Conservation (phyloP, 305 asterid genomes). For the Fraxinus sp. region DNA sequence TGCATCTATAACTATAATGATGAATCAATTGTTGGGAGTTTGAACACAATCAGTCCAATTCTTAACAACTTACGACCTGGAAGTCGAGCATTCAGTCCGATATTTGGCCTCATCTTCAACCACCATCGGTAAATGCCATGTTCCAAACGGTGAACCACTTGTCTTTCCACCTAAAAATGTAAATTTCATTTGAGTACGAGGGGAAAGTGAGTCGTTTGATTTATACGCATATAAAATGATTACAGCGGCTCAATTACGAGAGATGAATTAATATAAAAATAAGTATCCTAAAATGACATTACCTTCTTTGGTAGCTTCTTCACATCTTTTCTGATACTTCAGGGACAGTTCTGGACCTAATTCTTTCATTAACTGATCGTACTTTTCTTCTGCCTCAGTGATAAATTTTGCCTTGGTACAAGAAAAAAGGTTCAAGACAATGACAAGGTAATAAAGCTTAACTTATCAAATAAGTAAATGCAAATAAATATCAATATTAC, state of each 20-base stretch:
- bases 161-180: constrained; percentile 61
- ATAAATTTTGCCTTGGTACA: constrained; percentile 61
- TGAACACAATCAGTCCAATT: not conserved
- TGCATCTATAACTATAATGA: not conserved
- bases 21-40: not conserved
- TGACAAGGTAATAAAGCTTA: not conserved
- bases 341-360: constrained; percentile 54
- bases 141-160: constrained; percentile 75
- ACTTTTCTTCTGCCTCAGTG: constrained; percentile 74
- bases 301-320: constrained; percentile 97
- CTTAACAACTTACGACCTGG: constrained; percentile 11
- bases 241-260: not conserved
- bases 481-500: not conserved
- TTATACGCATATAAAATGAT: not conserved
- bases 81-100: constrained; percentile 32
- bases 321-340: constrained; percentile 71
- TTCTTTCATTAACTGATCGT: constrained; percentile 47
- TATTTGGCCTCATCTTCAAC: constrained; percentile 65
- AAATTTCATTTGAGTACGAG: not conserved
- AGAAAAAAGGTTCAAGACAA: not conserved
- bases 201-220: not conserved
- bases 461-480: not conserved
- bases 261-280: not conserved
- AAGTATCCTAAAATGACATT: not conserved
- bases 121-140: constrained; percentile 78